A percentile compares a stretch with the other conserved stretches of the same genome.
phyloP scores from a whole-genome alignment of 257 asterid species.

The Anisodus tanguticus region DNA sequence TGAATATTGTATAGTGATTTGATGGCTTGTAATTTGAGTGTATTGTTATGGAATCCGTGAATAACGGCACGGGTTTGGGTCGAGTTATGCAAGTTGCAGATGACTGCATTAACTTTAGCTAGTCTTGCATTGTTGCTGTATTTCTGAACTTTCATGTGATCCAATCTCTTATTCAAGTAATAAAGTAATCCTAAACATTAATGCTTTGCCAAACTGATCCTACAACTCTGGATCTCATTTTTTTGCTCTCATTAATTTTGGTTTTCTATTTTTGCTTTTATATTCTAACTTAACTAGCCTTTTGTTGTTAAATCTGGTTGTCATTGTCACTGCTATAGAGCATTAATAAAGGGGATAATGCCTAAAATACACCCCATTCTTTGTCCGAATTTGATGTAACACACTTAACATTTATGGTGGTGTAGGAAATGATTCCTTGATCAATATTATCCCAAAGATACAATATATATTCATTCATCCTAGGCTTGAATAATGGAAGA shows the following conservation, averaged over 20 bases:
- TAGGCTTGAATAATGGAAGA: too few relatives aligned
- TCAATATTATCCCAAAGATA: too few relatives aligned
- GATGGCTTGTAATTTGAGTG: slow-evolving; percentile 33
- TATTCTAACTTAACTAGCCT: neutral
- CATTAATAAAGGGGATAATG: too few relatives aligned
- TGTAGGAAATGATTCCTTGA: too few relatives aligned
- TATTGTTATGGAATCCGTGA: slow-evolving; percentile 74
- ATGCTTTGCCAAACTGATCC: slow-evolving; percentile 32
- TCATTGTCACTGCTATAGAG: slow-evolving; percentile 18
- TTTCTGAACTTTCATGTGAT: slow-evolving; percentile 74
- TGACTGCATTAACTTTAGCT: slow-evolving; percentile 55
- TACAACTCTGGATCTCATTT: slow-evolving; percentile 47
- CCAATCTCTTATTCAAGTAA: slow-evolving; percentile 40
- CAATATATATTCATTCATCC: too few relatives aligned
- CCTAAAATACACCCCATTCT: neutral
- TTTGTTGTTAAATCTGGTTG: slow-evolving; percentile 7
- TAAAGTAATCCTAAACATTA: slow-evolving; percentile 41
- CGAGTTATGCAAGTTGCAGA: slow-evolving; percentile 42
- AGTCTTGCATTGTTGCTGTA: slow-evolving; percentile 26
- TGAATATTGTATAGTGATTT: slow-evolving; percentile 25
- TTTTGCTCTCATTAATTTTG: neutral
- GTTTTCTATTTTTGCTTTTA: slow-evolving; percentile 18
- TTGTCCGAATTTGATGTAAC: too few relatives aligned
- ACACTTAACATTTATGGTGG: too few relatives aligned
- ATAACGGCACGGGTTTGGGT: slow-evolving; percentile 68